Evolutionary conservation across 1,284 basidiomycete genomes (phyloP).

Genomic region (Leccinum solheimii): DNA sequence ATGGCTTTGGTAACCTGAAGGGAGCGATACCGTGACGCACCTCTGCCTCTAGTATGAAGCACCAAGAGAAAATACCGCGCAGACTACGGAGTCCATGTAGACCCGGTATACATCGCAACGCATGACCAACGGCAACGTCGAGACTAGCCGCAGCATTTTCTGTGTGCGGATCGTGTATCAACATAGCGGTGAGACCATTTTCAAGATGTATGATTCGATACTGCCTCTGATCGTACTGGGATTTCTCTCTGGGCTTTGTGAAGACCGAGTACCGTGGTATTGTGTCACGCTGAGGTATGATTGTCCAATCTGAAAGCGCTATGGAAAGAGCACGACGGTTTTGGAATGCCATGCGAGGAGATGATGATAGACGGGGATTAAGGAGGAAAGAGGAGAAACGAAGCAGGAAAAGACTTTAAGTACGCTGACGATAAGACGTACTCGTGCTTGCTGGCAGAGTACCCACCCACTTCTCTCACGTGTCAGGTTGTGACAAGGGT

Average conservation of each 20-base stretch:
- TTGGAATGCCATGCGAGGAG: not conserved
- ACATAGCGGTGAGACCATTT: conserved; percentile 85
- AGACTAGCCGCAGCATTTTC: conserved; percentile 96
- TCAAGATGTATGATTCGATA: conserved; percentile 83
- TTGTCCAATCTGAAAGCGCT: conserved; percentile 23
- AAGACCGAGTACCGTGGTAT: conserved; percentile 54
- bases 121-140: conserved; percentile 93
- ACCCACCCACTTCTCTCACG: conserved; percentile 17
- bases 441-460: not conserved
- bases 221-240: conserved; percentile 73
- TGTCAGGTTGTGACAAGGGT: not conserved
- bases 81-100: no score
- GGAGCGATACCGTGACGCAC: no score
- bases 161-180: conserved; percentile 85
- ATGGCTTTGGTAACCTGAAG: no score
- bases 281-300: conserved; percentile 21
- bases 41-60: no score
- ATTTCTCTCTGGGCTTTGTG: conserved; percentile 70
- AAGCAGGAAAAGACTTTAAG: conserved; percentile 10
- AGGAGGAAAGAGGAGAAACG: conserved; percentile 15
- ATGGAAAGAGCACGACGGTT: conserved; percentile 25
- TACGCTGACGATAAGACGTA: not conserved
- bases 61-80: no score
- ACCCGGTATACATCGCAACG: no score
- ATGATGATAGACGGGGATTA: not conserved